Percentiles rank a stretch among this genome's conserved stretches.
Evolutionary conservation across 2,329 filamentous ascomycete species (phyloP).

Genomic region (Pseudogymnoascus pannorum): DNA sequence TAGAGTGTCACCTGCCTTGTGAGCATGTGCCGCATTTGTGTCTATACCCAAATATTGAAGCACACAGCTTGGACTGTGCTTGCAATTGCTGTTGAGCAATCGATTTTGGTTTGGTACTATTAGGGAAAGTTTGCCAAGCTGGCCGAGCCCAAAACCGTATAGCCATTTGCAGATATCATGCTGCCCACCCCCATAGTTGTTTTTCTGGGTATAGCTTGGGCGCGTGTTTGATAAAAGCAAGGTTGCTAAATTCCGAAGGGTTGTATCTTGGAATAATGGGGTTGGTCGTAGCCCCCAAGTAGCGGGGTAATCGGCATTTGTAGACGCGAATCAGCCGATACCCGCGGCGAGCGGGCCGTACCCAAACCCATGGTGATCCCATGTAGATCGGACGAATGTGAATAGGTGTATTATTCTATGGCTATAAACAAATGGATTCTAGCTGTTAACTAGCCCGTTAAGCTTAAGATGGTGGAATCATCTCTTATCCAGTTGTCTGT

Average conservation of each 20-base stretch:
- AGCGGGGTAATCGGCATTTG: conserved; percentile 7
- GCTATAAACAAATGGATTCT: neutral
- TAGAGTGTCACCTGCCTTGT: neutral
- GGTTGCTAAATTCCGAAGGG: neutral
- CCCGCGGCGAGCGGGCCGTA: neutral
- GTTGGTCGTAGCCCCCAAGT: neutral
- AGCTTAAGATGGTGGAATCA: neutral
- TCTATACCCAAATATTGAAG: neutral
- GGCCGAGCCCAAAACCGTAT: neutral
- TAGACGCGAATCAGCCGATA: neutral
- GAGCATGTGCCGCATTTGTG: neutral
- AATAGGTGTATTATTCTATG: neutral
- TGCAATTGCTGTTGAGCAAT: neutral
- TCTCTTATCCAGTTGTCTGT: neutral
- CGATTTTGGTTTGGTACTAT: neutral
- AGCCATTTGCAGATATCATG: neutral
- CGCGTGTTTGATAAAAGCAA: neutral
- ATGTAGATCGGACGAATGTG: neutral
- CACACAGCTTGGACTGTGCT: neutral
- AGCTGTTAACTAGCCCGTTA: neutral
- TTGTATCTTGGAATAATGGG: neutral
- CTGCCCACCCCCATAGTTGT: no score
- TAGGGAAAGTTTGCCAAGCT: neutral
- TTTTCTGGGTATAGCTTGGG: no score
- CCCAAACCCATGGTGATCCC: neutral